Conservation (phyloP, 331 rosid species). For the Dryas integrifolia region DNA sequence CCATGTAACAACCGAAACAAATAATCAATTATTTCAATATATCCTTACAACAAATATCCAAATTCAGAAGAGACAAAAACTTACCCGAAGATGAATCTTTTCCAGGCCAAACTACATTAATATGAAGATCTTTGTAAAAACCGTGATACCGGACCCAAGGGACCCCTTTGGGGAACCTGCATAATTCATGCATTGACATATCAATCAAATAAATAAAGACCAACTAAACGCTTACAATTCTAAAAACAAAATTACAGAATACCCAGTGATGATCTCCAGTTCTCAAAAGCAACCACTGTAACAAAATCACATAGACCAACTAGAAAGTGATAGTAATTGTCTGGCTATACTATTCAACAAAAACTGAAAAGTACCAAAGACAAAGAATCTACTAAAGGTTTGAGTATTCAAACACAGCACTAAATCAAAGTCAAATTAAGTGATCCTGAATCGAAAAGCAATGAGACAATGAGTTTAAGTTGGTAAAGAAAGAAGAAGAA, state of each 20-base stretch:
- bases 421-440: neutral
- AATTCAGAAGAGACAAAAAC: slow-evolving; percentile 2
- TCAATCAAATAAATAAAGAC: slow-evolving; percentile 25
- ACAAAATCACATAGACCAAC: neutral
- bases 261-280: neutral
- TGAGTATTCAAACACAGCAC: neutral
- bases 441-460: slow-evolving; percentile 5
- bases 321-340: neutral
- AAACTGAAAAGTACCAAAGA: too few species aligned
- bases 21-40: neutral
- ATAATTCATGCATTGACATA: slow-evolving; percentile 25
- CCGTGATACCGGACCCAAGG: slow-evolving; percentile 94
- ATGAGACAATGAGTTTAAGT: neutral
- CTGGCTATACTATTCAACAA: neutral
- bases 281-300: neutral
- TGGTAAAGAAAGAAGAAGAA: neutral
- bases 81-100: slow-evolving; percentile 80
- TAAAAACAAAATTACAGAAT: neutral
- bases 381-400: neutral
- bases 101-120: slow-evolving; percentile 84
- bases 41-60: neutral
- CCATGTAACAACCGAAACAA: neutral
- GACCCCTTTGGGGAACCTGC: slow-evolving; percentile 81
- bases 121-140: slow-evolving; percentile 58
- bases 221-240: slow-evolving; percentile 3